Conservation (phyloP, 1,139 yeast genomes). For the Geotrichum histeridarum region DNA sequence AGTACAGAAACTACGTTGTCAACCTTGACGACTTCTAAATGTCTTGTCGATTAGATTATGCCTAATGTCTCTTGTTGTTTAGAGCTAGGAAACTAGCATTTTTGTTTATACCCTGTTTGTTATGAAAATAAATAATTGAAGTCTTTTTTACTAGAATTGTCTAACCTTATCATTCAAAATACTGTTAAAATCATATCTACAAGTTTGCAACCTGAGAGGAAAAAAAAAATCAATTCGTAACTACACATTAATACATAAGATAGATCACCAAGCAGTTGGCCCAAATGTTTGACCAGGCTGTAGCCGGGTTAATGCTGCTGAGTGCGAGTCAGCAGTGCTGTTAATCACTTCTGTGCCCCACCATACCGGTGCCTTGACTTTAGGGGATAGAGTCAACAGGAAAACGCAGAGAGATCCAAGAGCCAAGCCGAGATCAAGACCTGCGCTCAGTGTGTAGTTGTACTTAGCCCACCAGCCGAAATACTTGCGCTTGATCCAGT, state of each 20-base stretch:
- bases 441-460: conserved; percentile 55
- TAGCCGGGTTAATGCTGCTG: conserved; percentile 28
- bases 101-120: no score
- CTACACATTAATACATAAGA: neutral
- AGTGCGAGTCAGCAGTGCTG: conserved; percentile 30
- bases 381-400: conserved; percentile 40
- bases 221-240: neutral
- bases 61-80: no score
- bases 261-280: conserved; percentile 34
- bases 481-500: conserved; percentile 46
- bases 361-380: conserved; percentile 45
- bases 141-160: no score
- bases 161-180: no score
- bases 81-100: no score
- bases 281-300: conserved; percentile 39
- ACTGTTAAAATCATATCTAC: no score
- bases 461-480: conserved; percentile 65
- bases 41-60: no score
- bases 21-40: neutral
- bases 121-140: no score
- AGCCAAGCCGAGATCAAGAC: conserved; percentile 53
- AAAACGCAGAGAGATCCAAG: conserved; percentile 48
- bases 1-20: conserved; percentile 5
- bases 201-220: no score
- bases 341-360: conserved; percentile 51